Evolutionary conservation across 1,139 yeast species (phyloP), one percentile per base, ranked within the genome.

Genomic region (Hyphopichia pseudoburtonii): DNA sequence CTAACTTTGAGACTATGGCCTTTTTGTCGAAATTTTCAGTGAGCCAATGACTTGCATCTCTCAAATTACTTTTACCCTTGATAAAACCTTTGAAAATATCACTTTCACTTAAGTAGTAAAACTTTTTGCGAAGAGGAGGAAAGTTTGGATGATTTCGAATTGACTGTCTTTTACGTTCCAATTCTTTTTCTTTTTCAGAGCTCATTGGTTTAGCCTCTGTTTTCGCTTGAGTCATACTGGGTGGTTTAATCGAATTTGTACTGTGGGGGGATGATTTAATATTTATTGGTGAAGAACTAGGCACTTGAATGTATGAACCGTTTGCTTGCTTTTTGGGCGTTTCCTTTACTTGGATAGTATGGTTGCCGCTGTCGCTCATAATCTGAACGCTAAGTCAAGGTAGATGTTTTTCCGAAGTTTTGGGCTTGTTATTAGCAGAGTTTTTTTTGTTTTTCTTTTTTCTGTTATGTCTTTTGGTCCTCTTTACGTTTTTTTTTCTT

Each of bases 61-160:
- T 67, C 23, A 80, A 55, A 41, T 80, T 74, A 9, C 80, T 79
- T 35, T 78, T 74, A 28, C 80, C 81, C 24, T 76, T 73, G 35
- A 77, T 80, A 51, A 80, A 78, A 1, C 83, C 84, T 35, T 78
- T 78, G 44, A 78, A 73, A 26, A 83, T 70, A 43, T 79, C 74
- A 24, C 78, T 68, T 33, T 70, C 76, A 16, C 64, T 59, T 17
- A 78, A 54, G 33, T 73, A 64, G 32, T 71, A 70, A 51, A 73
- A 79, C 38, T 71, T 53, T 35, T 67, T 71, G 43, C 65, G 70
- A 43, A 77, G 70, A 54, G 73, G 69, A 38, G 66, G 76, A 54
- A 70, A 73, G 62, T 73, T 71, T 41, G 62, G 57, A 47, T 71
- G 76, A 33, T 60, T 60, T 47, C 73, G 56, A 26, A 68, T 63